A percentile compares a stretch with the other conserved stretches of the same genome.
Evolutionary conservation across 1,139 yeast genomes (phyloP).

Genomic region (Taphrina betulina): DNA sequence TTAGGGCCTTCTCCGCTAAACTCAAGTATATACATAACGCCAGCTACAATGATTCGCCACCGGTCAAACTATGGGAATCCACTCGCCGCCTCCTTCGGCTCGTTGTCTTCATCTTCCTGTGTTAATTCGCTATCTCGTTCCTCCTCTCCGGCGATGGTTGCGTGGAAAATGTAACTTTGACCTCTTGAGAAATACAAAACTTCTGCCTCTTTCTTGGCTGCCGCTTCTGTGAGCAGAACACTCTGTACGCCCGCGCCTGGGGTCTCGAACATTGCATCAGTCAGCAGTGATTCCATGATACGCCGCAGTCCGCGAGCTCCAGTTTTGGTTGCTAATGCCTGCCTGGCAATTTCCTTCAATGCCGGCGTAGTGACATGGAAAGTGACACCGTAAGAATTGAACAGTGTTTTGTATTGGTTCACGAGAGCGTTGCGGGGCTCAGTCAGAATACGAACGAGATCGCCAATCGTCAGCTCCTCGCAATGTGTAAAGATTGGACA

Average conservation of each 20-base stretch:
- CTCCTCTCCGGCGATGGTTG: conserved; percentile 19
- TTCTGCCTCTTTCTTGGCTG: conserved; percentile 22
- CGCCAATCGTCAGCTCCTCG: conserved; percentile 48
- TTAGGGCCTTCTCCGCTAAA: too few species aligned
- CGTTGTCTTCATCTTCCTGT: conserved; percentile 16
- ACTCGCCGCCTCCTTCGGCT: too few species aligned
- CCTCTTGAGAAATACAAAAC: conserved; percentile 18
- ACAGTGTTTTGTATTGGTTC: conserved; percentile 53
- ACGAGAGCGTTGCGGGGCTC: conserved; percentile 56
- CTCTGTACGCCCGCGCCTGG: conserved; percentile 54
- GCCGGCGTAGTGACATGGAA: conserved; percentile 52
- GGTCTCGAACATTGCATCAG: conserved; percentile 55
- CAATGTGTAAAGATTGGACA: conserved; percentile 54
- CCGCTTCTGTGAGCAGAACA: conserved; percentile 41
- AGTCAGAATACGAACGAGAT: conserved; percentile 51
- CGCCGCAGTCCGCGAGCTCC: conserved; percentile 59
- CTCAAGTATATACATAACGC: too few species aligned
- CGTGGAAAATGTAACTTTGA: conserved; percentile 13
- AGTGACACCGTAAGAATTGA: conserved; percentile 52
- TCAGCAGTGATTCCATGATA: conserved; percentile 52
- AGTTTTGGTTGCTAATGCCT: conserved; percentile 52
- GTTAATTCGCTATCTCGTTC: neutral
- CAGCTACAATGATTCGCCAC: too few species aligned
- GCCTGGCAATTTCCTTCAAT: conserved; percentile 48
- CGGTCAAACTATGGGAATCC: too few species aligned